A percentile compares a stretch with the other conserved stretches of the same genome.
These are phyloP conservation scores for Phytophthora pistaciae DNA, from an alignment of 352 stramenopile species.

Conservation along the genomic window DNA sequence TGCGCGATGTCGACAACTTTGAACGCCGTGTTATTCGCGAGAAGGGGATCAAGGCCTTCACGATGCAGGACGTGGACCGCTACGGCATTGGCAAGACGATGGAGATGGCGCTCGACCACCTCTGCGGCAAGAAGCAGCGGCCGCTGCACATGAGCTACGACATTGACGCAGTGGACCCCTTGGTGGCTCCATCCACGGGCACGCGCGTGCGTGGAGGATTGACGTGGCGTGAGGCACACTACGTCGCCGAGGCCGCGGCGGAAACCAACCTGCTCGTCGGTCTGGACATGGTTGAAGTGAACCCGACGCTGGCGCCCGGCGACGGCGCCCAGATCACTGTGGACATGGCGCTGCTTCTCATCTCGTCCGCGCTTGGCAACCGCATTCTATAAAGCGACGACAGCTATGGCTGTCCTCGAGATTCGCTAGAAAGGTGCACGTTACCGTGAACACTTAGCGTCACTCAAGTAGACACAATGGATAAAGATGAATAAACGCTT, in stretches of 20 bases:
- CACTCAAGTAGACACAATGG: background rate
- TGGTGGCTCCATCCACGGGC: conserved; percentile 95
- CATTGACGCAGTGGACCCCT: conserved; percentile 97
- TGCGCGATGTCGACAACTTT: conserved; percentile 94
- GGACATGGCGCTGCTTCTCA: conserved; percentile 93
- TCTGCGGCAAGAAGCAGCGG: conserved; percentile 87
- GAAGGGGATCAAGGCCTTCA: conserved; percentile 95
- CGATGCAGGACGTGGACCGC: conserved; percentile 97
- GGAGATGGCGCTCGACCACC: conserved; percentile 96
- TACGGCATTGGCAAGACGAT: conserved; percentile 97
- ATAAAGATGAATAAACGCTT: background rate
- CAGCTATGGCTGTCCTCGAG: background rate
- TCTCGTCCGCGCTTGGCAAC: conserved; percentile 94
- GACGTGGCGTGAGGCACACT: conserved; percentile 97
- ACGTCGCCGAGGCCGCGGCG: conserved; percentile 94
- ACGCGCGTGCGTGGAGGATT: conserved; percentile 96
- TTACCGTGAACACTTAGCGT: background rate
- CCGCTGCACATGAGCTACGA: conserved; percentile 98
- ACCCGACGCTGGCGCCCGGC: conserved; percentile 90
- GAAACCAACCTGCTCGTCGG: conserved; percentile 91
- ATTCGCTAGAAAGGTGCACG: background rate
- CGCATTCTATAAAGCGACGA: conserved; percentile 79
- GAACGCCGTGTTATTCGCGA: conserved; percentile 93
- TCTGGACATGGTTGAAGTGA: conserved; percentile 98
- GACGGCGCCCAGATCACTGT: conserved; percentile 92